phyloP scores from a whole-genome alignment of 2,329 filamentous ascomycete species.

The Aspergillus sp. region DNA sequence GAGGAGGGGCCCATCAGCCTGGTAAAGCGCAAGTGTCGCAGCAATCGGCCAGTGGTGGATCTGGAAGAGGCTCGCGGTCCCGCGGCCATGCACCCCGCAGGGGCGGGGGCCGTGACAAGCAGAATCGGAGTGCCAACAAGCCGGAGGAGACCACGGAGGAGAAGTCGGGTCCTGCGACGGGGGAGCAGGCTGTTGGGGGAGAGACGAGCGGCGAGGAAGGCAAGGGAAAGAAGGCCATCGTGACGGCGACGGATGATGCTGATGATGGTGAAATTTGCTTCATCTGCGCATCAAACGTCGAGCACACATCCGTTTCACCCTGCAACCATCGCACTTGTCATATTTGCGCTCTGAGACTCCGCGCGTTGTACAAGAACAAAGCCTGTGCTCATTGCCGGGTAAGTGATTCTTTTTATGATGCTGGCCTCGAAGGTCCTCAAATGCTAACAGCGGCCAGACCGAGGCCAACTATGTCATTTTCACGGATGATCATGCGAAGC shows the following conservation, averaged over 20 bases:
- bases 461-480: slow-evolving; percentile 74
- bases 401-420: slow-evolving; percentile 17
- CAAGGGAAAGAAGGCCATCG: slow-evolving; percentile 26
- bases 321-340: slow-evolving; percentile 98
- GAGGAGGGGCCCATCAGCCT: slow-evolving; percentile 33
- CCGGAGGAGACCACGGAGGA: slow-evolving; percentile 11
- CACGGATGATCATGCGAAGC: slow-evolving; percentile 77
- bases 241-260: slow-evolving; percentile 44
- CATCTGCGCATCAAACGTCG: slow-evolving; percentile 89
- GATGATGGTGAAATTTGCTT: slow-evolving; percentile 85
- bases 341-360: slow-evolving; percentile 86
- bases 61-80: slow-evolving; percentile 35
- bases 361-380: slow-evolving; percentile 93
- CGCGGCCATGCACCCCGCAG: slow-evolving; percentile 32
- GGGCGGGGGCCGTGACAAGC: slow-evolving; percentile 32
- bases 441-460: slow-evolving; percentile 28
- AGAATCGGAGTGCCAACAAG: slow-evolving; percentile 20
- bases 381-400: slow-evolving; percentile 94
- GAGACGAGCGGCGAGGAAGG: slow-evolving; percentile 29
- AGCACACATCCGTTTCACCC: slow-evolving; percentile 82
- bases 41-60: slow-evolving; percentile 20
- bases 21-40: slow-evolving; percentile 27
- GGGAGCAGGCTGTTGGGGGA: slow-evolving; percentile 41
- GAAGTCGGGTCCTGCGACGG: slow-evolving; percentile 10
- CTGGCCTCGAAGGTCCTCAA: neutral